Evolutionary conservation across 495 filamentous ascomycete genomes (phyloP), one percentile per base, ranked within the genome.

Genomic region (Penicillium malachiteum): DNA sequence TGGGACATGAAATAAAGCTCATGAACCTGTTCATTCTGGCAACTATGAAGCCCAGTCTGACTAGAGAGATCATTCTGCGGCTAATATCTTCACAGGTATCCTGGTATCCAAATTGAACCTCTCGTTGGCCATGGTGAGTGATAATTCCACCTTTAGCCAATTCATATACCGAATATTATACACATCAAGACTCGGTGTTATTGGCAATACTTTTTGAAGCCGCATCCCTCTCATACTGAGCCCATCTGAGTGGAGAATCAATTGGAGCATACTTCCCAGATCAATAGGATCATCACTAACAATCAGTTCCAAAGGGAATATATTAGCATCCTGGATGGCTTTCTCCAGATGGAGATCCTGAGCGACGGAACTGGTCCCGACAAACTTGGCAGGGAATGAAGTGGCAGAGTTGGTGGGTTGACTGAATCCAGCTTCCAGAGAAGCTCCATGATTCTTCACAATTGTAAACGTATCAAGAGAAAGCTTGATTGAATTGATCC

Each of bases 121-220:
- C 43, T 46, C 43, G 0, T 46, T 26, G 7, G 21, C 43, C 43
- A 46, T 26, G 13, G 43, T 46, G n/a, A 46, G 21, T n/a, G 43
- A 46, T 12, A 46, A 4, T 2, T 46, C 43, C 4, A 46, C 26
- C 5, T 32, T 30, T 0, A 46, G 43, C 43, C 43, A 46, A 26
- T 46, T 46, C 21, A 46, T 13, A 3, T 31, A 6, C 30, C 43
- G 43, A 46, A 46, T 8, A 14, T 46, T 46, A 33, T 46, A 46
- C 8, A 46, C 43, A 46, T 46, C 43, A 46, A 46, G 16, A 32
- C 43, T 46, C 13, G 43, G 43, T 3, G 43, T 46, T 16, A 46
- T 32, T 32, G 43, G 18, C 11, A 14, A n/a, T 3, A 46, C 43
- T 32, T 46, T 14, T n/a, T 33, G 21, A 46, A 46, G 43, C 5